Percentiles rank a stretch among this genome's conserved stretches.
These are phyloP conservation scores for Plasmodium chabaudi DNA, from an alignment of 169 alveolate species.

Conservation along the genomic window DNA sequence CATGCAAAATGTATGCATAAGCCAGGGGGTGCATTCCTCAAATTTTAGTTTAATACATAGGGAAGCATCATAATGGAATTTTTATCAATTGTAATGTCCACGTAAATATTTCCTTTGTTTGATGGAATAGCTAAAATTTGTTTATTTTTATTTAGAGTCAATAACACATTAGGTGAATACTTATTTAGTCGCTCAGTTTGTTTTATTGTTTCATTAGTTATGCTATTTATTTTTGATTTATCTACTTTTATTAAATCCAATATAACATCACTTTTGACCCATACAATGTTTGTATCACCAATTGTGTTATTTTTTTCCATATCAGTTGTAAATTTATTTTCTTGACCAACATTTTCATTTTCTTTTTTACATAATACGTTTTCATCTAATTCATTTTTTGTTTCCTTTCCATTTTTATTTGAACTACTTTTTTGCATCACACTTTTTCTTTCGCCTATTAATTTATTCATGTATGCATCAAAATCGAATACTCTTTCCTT, in stretches of 20 bases:
- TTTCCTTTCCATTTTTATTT: not conserved
- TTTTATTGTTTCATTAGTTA: conserved; percentile 66
- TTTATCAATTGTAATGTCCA: conserved; percentile 71
- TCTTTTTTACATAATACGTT: not conserved
- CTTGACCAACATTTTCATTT: not conserved
- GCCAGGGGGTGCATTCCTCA: too few species aligned
- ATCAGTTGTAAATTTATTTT: not conserved
- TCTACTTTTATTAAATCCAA: conserved; percentile 75
- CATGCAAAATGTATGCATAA: too few species aligned
- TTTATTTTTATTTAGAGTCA: conserved; percentile 70
- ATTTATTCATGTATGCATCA: conserved; percentile 46
- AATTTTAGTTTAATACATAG: conserved; percentile 30
- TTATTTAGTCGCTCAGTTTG: conserved; percentile 49
- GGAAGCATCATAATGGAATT: conserved; percentile 76
- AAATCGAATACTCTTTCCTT: conserved; percentile 48
- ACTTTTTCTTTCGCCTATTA: conserved; percentile 52
- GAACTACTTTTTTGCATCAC: conserved; percentile 24
- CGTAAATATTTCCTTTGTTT: conserved; percentile 68
- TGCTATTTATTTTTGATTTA: conserved; percentile 60
- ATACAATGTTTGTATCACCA: conserved; percentile 30
- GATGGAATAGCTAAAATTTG: conserved; percentile 72
- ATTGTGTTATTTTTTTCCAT: conserved; percentile 3
- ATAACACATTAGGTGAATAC: conserved; percentile 68
- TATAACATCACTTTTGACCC: conserved; percentile 75
- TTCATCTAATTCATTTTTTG: not conserved